These are phyloP conservation scores for Botrytis byssoidea DNA, from an alignment of 2,329 filamentous ascomycete genomes.

Conservation along the genomic window DNA sequence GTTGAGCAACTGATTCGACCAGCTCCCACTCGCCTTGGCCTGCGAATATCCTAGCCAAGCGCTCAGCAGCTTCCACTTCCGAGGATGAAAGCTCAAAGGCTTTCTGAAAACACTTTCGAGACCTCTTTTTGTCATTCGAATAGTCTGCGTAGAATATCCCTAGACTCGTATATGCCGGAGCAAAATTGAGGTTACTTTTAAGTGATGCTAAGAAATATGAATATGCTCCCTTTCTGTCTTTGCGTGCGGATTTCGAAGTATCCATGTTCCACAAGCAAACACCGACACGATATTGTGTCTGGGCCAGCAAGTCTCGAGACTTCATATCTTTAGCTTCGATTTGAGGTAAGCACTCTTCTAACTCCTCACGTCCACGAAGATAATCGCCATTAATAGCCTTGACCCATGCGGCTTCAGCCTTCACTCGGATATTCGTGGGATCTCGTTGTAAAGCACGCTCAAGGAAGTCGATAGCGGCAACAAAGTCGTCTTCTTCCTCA, in stretches of 20 bases:
- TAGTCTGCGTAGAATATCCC: conserved; percentile 92
- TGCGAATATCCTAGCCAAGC: conserved; percentile 81
- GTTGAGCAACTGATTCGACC: conserved; percentile 86
- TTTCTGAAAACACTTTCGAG: conserved; percentile 92
- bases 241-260: conserved; percentile 69
- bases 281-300: conserved; percentile 83
- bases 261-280: conserved; percentile 85
- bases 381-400: conserved; percentile 80
- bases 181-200: conserved; percentile 82
- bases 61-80: conserved; percentile 83
- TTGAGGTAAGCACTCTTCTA: conserved; percentile 67
- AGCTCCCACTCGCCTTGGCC: conserved; percentile 93
- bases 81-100: conserved; percentile 88
- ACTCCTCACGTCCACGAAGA: conserved; percentile 61
- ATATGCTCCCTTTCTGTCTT: conserved; percentile 79
- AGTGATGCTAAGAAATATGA: conserved; percentile 78
- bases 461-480: conserved; percentile 77
- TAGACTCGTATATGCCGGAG: conserved; percentile 86
- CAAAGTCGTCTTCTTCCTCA: conserved; percentile 88
- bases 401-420: conserved; percentile 89
- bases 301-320: conserved; percentile 71
- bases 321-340: conserved; percentile 61
- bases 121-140: conserved; percentile 79
- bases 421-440: conserved; percentile 71
- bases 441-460: conserved; percentile 73